A percentile compares a stretch with the other conserved stretches of the same genome.
phyloP scores from a whole-genome alignment of 441 rosid genomes.

The Eugenia klotzschiana region DNA sequence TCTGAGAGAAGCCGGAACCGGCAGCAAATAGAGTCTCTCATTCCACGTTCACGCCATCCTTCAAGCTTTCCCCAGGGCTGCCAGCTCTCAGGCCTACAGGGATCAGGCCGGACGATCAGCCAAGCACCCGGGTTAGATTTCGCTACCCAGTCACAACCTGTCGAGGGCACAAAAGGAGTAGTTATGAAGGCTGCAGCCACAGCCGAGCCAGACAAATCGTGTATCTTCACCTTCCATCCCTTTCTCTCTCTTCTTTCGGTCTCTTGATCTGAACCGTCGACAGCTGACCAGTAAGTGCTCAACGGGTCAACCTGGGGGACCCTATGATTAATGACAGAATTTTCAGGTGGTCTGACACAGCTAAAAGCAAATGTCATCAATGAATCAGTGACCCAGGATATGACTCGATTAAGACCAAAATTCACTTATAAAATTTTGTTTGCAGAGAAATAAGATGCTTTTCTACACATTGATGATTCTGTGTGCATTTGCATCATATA shows the following conservation, averaged over 20 bases:
- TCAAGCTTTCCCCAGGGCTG: slow-evolving; percentile 98
- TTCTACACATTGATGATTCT: neutral
- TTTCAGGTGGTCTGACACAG: neutral
- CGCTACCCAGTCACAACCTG: slow-evolving; percentile 94
- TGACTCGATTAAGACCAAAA: neutral
- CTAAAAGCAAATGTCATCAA: neutral
- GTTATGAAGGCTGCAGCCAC: slow-evolving; percentile 97
- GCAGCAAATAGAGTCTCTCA: slow-evolving; percentile 77
- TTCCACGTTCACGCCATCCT: slow-evolving; percentile 91
- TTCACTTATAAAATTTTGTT: neutral
- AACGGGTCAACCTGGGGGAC: slow-evolving; percentile 54
- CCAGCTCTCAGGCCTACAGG: slow-evolving; percentile 77
- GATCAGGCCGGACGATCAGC: slow-evolving; percentile 82
- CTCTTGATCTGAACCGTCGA: slow-evolving; percentile 39
- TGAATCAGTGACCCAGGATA: neutral
- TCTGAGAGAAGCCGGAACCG: slow-evolving; percentile 73
- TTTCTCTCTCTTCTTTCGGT: slow-evolving; percentile 74
- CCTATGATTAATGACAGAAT: slow-evolving; percentile 21
- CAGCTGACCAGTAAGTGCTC: slow-evolving; percentile 44
- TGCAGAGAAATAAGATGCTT: neutral
- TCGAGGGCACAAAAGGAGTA: slow-evolving; percentile 90
- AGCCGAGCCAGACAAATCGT: slow-evolving; percentile 89
- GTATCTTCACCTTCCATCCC: slow-evolving; percentile 97
- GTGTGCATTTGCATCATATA: neutral
- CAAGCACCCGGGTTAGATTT: slow-evolving; percentile 92